A percentile compares a stretch with the other conserved stretches of the same genome.
Conservation (phyloP, 306 rosid species). For the Quercus alba region DNA sequence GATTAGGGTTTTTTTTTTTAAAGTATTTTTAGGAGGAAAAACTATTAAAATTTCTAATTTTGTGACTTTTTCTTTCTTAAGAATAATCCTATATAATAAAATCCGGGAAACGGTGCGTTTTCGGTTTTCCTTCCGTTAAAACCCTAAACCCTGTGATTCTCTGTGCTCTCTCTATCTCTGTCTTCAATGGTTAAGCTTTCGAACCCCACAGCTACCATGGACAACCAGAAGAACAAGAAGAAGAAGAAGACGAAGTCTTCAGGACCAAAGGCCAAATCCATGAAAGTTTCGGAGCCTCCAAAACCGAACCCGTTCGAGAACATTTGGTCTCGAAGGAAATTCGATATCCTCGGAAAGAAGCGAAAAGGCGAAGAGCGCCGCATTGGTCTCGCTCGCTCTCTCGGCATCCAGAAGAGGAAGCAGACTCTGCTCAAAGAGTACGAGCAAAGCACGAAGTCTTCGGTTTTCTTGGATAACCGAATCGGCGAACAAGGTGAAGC, state of each 20-base stretch:
- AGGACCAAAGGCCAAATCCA: conserved; percentile 54
- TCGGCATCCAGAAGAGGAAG: conserved; percentile 76
- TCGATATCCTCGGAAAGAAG: conserved; percentile 75
- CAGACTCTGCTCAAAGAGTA: conserved; percentile 79
- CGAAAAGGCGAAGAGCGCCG: conserved; percentile 86
- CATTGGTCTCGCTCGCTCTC: conserved; percentile 70
- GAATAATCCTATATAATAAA: no score
- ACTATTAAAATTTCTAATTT: no score
- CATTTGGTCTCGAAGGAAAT: conserved; percentile 75
- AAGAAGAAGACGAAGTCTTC: conserved; percentile 24
- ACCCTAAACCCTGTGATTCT: conserved; percentile 18
- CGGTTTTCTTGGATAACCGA: conserved; percentile 70
- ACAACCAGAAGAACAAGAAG: conserved; percentile 35
- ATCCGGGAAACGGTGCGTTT: no score
- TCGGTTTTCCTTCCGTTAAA: not conserved
- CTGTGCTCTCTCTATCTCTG: not conserved
- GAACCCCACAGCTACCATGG: conserved; percentile 2
- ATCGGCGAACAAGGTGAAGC: conserved; percentile 67
- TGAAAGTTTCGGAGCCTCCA: conserved; percentile 56
- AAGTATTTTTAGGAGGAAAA: no score
- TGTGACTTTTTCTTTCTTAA: no score
- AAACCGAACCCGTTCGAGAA: conserved; percentile 65
- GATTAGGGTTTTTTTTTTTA: no score
- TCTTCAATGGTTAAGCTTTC: conserved; percentile 36
- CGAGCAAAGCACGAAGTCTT: conserved; percentile 57